Base-by-base conservation (phyloP, 345 rosid genomes). In the Syzygium oleosum region DNA sequence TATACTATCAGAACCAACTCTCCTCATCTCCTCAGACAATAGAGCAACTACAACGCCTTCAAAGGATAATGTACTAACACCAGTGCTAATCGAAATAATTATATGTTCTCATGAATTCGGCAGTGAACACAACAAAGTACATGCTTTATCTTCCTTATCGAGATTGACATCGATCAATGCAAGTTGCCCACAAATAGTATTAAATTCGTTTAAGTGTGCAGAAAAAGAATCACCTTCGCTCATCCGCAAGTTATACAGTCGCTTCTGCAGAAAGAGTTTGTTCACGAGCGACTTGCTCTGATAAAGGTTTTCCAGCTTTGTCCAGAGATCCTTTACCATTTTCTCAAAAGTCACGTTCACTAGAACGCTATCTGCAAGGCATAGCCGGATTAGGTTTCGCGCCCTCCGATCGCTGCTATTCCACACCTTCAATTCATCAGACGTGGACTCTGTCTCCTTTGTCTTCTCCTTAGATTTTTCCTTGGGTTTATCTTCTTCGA, bases 381-480 rank as follows among this genome's bases (percentile, higher is more conserved):
- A 29, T 65, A 29, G 22, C 41, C 1, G 16, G 0, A 65, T 15
- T 0, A 65, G 1, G 19, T 10, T 31, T 65, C 5, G 5, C 1
- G 22, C 41, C 41, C 4, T 65, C 9, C 4, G 11, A 65, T 29
- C 5, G 0, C 21, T 65, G 16, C 9, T 29, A 4, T 6, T 65
- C 41, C 22, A 65, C 21, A 3, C 22, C 5, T 65, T 29, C 41
- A 14, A 65, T 65, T 65, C 1, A 65, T 7, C 7, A 14, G 22
- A 15, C 8, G 10, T 29, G 21, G 41, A 4, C 78, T 29, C 1
- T 9, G 29, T 31, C 78, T 65, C 78, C 78, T 29, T 29, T 5
- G 0, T 6, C 41, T 29, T 65, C 1, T 11, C 12, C 38, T 29
- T 29, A 11, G 41, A 31, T 15, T 65, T 65, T 31, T 29, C 22